phyloP scores from a whole-genome alignment of 2,329 filamentous ascomycete genomes.

The Diaporthe sp. region DNA sequence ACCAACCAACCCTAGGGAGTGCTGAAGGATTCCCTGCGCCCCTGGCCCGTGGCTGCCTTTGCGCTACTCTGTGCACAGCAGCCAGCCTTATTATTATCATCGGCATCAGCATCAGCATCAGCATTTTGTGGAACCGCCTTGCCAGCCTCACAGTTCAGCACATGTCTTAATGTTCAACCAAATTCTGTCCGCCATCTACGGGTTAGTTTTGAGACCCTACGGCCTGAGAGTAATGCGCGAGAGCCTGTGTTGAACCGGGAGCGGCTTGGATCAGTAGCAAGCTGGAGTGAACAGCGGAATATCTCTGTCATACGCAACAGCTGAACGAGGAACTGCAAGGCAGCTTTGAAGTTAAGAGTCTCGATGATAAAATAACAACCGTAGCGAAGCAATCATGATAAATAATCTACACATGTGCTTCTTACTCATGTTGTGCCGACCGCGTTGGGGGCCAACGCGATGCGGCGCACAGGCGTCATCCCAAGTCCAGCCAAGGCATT shows the following conservation, averaged over 20 bases:
- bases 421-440: background rate
- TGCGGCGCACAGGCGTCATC: background rate
- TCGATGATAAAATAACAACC: background rate
- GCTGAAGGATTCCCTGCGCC: background rate
- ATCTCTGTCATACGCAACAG: background rate
- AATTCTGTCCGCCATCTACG: background rate
- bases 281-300: background rate
- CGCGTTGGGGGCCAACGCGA: background rate
- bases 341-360: background rate
- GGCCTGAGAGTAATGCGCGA: too few species aligned
- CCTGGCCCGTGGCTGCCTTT: background rate
- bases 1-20: background rate
- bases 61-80: background rate
- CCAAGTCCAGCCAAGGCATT: conserved; percentile 10
- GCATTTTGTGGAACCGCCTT: background rate
- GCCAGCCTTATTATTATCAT: background rate
- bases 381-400: too few species aligned
- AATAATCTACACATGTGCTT: background rate
- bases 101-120: background rate
- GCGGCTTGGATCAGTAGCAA: too few species aligned
- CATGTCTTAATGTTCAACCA: background rate
- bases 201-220: too few species aligned
- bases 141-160: background rate
- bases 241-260: too few species aligned
- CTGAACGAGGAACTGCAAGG: background rate